A percentile compares a stretch with the other conserved stretches of the same genome.
Conservation (phyloP, 176 grass and related monocot species). For the Tillandsia leiboldiana region DNA sequence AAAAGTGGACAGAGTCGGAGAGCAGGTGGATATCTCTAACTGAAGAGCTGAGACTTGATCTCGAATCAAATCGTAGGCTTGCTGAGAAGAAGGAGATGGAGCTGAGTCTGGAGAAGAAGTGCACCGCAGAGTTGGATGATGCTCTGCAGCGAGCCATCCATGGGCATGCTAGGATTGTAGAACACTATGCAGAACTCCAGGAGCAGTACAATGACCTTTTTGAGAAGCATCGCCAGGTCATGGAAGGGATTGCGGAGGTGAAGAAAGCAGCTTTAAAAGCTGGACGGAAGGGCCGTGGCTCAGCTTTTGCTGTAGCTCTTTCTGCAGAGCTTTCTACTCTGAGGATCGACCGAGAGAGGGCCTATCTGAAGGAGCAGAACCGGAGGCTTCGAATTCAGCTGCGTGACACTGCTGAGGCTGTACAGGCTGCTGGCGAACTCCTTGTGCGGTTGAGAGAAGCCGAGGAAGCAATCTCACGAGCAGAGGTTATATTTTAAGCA, state of each 20-base stretch:
- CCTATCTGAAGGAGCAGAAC: slow-evolving; percentile 85
- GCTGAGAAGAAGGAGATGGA: slow-evolving; percentile 78
- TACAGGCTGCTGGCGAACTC: slow-evolving; percentile 91
- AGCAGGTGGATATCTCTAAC: slow-evolving; percentile 93
- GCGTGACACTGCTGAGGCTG: slow-evolving; percentile 86
- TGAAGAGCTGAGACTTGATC: slow-evolving; percentile 75
- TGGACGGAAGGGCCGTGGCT: slow-evolving; percentile 70
- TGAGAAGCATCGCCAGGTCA: slow-evolving; percentile 61
- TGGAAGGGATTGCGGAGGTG: slow-evolving; percentile 73
- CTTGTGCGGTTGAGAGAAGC: slow-evolving; percentile 81
- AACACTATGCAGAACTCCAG: slow-evolving; percentile 89
- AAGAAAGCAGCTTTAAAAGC: slow-evolving; percentile 77
- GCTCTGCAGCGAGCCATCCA: slow-evolving; percentile 67
- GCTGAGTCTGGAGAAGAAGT: slow-evolving; percentile 66
- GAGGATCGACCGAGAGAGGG: slow-evolving; percentile 78
- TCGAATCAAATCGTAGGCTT: slow-evolving; percentile 64
- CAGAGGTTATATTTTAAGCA: slow-evolving; percentile 37
- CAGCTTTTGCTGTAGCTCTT: slow-evolving; percentile 81
- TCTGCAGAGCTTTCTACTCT: slow-evolving; percentile 73
- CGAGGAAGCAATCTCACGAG: slow-evolving; percentile 58
- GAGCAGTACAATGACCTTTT: slow-evolving; percentile 78
- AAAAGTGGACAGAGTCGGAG: slow-evolving; percentile 88
- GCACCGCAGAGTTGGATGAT: slow-evolving; percentile 82
- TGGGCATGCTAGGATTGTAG: slow-evolving; percentile 73
- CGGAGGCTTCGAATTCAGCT: slow-evolving; percentile 91